Percentiles rank a stretch among this genome's conserved stretches.
Conservation (phyloP, 2,329 filamentous ascomycete species). For the Aspergillus texensis region DNA sequence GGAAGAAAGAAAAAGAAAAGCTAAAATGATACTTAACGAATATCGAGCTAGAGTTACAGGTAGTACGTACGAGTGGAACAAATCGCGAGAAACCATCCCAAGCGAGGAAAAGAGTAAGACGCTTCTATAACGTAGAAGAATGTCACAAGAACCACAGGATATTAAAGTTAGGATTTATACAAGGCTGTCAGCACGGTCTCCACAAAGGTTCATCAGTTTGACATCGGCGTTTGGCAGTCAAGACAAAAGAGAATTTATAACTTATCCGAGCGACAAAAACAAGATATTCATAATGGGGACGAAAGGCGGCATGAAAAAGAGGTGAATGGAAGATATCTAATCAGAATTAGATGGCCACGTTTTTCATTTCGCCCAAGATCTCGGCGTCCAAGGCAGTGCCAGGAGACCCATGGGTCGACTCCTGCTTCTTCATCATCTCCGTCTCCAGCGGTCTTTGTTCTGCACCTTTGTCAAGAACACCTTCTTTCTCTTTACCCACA, state of each 20-base stretch:
- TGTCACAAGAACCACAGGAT: constrained; percentile 25
- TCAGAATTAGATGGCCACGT: constrained; percentile 45
- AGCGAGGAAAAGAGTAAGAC: constrained; percentile 14
- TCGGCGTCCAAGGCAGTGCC: constrained; percentile 37
- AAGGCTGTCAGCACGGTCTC: constrained; percentile 28
- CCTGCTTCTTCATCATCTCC: constrained; percentile 35
- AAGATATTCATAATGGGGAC: constrained; percentile 7
- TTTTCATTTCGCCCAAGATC: constrained; percentile 52
- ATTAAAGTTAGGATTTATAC: constrained; percentile 37
- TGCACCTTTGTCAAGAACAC: constrained; percentile 22
- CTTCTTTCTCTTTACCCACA: constrained; percentile 39
- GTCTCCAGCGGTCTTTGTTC: constrained; percentile 27
- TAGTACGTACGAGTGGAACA: constrained; percentile 26
- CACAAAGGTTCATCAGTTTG: constrained; percentile 28
- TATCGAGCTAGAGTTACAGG: constrained; percentile 37
- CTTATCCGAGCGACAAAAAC: constrained; percentile 9
- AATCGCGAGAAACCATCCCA: constrained; percentile 27
- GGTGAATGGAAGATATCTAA: constrained; percentile 12
- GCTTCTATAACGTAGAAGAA: constrained; percentile 28
- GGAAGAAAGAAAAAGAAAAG: neutral
- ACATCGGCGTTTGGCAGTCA: constrained; percentile 27
- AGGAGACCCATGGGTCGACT: constrained; percentile 31
- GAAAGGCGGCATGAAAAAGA: constrained; percentile 14
- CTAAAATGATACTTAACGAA: constrained; percentile 30
- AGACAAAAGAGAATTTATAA: constrained; percentile 4